Base-by-base conservation (phyloP, 371 early-diverging fungal species). In the Syncephalastrum racemosum region DNA sequence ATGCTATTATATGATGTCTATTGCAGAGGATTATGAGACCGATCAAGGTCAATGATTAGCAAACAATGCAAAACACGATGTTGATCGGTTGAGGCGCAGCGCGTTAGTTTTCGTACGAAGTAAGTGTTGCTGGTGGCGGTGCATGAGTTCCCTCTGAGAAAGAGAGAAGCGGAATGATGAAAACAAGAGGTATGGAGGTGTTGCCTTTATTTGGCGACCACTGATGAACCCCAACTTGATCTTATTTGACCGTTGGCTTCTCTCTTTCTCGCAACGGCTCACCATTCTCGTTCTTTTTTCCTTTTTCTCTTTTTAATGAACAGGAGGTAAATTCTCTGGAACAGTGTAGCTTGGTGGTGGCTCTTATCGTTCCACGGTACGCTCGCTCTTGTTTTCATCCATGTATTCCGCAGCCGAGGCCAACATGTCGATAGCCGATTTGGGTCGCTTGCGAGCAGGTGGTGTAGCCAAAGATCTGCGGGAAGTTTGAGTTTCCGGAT, bases 191-290 rank as follows among this genome's bases (percentile, higher is more conserved):
- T 48, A 27, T 25, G 49, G 43, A 43, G 44, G 24, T 50, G 8
- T 41, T n/a, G 45, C 40, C 27, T 59, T 59, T 20, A 31, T n/a
- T 45, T 27, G 13, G 6, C 15, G n/a, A 45, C 50, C 23, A 46
- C 53, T 27, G 31, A 58, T 53, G 46, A 45, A 27, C 46, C 46
- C 36, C 25, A 58, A 63, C 63, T 63, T 63, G 63, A 62, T 62
- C 62, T 62, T 62, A 62, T 62, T 62, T 62, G 62, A 62, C 56
- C 62, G 50, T 50, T 50, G 49, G 13, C 14, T 15, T 39, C 20
- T 39, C 22, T 53, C 22, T 43, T 39, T 41, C 22, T 19, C 46
- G 22, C n/a, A 15, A 2, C n/a, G 46, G 46, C 14, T 45, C 12
- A 19, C 22, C n/a, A n/a, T n/a, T 41, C 14, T 45, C 14, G 15